Conservation (phyloP, 192 early-diverging fungal genomes). For the Backusella tuberculispora region DNA sequence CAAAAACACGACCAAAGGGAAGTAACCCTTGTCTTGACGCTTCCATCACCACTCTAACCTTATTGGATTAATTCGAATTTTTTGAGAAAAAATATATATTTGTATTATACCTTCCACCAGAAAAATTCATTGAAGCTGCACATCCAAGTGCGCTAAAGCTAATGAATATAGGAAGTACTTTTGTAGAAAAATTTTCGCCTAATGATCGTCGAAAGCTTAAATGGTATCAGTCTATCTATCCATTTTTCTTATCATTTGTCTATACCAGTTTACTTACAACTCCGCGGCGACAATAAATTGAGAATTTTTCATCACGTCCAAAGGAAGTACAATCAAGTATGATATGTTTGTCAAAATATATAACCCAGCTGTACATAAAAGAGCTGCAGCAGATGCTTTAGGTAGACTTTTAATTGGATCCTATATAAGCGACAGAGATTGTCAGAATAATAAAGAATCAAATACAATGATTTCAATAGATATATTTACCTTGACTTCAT, state of each 20-base stretch:
- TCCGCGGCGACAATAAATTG: constrained; percentile 37
- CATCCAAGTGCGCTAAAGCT: constrained; percentile 34
- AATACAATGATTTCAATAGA: not conserved
- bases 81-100: not conserved
- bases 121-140: constrained; percentile 27
- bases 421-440: not conserved
- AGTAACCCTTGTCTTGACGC: constrained; percentile 30
- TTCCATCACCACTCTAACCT: constrained; percentile 36
- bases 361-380: constrained; percentile 22
- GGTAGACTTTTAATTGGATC: constrained; percentile 35
- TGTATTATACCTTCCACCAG: constrained; percentile 1
- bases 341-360: constrained; percentile 35
- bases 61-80: not conserved
- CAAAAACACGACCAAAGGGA: constrained; percentile 32
- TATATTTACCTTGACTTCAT: constrained; percentile 34
- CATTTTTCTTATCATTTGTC: not conserved
- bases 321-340: constrained; percentile 33
- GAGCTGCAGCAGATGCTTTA: constrained; percentile 21
- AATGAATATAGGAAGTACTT: constrained; percentile 35
- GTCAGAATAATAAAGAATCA: not conserved
- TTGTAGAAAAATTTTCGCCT: constrained; percentile 31
- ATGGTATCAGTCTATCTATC: not conserved
- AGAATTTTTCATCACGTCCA: constrained; percentile 30
- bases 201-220: constrained; percentile 32
- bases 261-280: constrained; percentile 24